Percentiles rank a stretch among this genome's conserved stretches.
phyloP scores from a whole-genome alignment of 139 green algal genomes.

The Chlamydomonas sp. region DNA sequence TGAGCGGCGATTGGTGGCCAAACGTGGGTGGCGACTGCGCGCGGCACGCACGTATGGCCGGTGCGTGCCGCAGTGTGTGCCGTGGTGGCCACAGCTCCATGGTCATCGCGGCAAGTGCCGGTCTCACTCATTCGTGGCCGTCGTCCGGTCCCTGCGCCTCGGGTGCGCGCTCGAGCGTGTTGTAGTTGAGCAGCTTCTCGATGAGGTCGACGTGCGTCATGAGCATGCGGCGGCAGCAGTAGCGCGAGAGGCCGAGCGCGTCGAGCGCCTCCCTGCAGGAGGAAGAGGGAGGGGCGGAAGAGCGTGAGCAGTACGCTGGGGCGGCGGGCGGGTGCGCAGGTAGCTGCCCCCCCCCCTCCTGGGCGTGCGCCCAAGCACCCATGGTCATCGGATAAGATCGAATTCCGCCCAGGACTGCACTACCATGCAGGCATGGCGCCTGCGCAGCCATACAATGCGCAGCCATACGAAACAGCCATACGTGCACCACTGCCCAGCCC shows the following conservation, averaged over 20 bases:
- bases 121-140: too few relatives aligned
- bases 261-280: conserved; percentile 88
- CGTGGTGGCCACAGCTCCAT: too few relatives aligned
- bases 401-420: too few relatives aligned
- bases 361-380: too few relatives aligned
- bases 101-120: too few relatives aligned
- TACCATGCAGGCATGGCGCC: not conserved
- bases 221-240: conserved; percentile 98
- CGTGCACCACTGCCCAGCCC: too few relatives aligned
- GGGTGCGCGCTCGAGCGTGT: conserved; percentile 68
- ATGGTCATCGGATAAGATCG: too few relatives aligned
- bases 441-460: not conserved
- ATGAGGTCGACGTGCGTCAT: conserved; percentile 99
- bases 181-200: conserved; percentile 98
- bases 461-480: too few relatives aligned
- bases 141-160: conserved; percentile 14
- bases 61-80: too few relatives aligned
- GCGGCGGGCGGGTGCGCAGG: not conserved
- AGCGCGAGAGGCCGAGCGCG: conserved; percentile 82
- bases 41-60: too few relatives aligned
- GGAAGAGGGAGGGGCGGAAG: not conserved
- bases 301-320: not conserved
- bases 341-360: not conserved
- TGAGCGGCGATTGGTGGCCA: too few relatives aligned
- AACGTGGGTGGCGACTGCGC: too few relatives aligned